phyloP scores from a whole-genome alignment of 2,329 filamentous ascomycete genomes.

The Dryadomyces sulphureus region DNA sequence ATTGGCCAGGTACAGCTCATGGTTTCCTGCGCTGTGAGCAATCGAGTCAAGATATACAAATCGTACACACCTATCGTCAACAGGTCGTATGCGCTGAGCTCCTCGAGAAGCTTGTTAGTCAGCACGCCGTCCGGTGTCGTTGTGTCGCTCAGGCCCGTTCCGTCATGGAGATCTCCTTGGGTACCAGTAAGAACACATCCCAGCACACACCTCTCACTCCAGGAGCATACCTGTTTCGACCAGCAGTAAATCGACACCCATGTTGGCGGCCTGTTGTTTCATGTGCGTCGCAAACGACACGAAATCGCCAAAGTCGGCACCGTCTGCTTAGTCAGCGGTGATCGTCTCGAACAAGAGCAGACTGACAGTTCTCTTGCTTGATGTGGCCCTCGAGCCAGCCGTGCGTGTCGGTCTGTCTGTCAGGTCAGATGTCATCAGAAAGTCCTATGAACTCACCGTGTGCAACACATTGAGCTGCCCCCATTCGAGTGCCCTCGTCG shows the following conservation, averaged over 20 bases:
- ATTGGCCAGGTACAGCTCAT: slow-evolving; percentile 49
- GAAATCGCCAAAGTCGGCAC: slow-evolving; percentile 53
- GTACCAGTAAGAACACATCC: neutral
- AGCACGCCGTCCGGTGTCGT: slow-evolving; percentile 40
- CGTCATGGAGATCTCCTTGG: slow-evolving; percentile 46
- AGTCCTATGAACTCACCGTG: slow-evolving; percentile 21
- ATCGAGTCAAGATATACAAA: too few relatives aligned
- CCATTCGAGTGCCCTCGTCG: slow-evolving; percentile 37
- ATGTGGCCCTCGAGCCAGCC: slow-evolving; percentile 46
- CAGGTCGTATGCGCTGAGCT: slow-evolving; percentile 25
- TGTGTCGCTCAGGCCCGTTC: slow-evolving; percentile 46
- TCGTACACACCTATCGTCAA: slow-evolving; percentile 22
- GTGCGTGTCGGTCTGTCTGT: slow-evolving; percentile 37
- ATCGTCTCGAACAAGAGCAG: too few relatives aligned
- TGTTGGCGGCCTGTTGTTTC: slow-evolving; percentile 38
- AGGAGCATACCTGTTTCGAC: slow-evolving; percentile 36
- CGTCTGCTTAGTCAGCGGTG: slow-evolving; percentile 21
- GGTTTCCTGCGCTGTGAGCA: slow-evolving; percentile 28
- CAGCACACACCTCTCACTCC: neutral
- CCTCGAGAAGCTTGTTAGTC: slow-evolving; percentile 30
- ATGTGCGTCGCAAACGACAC: slow-evolving; percentile 44
- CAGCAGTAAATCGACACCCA: slow-evolving; percentile 44
- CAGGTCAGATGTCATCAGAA: neutral
- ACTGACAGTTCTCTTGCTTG: slow-evolving; percentile 40
- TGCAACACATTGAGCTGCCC: slow-evolving; percentile 49